Percentiles rank a stretch among this genome's conserved stretches.
phyloP scores from a whole-genome alignment of 1,284 basidiomycete species.

The Pholiota adiposa region DNA sequence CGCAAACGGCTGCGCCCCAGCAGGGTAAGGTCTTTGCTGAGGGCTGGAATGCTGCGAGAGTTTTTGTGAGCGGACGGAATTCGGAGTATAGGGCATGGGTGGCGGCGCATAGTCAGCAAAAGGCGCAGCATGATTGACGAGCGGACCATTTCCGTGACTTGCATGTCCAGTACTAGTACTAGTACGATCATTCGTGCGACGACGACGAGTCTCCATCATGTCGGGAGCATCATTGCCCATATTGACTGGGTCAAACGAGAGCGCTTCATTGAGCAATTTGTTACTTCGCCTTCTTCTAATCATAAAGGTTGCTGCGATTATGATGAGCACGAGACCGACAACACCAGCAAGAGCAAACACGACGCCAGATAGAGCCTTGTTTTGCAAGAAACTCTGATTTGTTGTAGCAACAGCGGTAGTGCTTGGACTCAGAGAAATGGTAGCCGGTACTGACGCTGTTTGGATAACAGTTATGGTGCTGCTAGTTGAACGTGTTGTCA shows the following conservation, averaged over 20 bases:
- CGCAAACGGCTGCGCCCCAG: background rate
- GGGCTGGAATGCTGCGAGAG: background rate
- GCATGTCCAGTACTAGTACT: constrained; percentile 41
- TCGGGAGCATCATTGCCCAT: constrained; percentile 20
- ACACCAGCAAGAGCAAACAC: constrained; percentile 62
- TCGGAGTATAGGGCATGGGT: constrained; percentile 12
- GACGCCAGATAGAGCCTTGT: constrained; percentile 61
- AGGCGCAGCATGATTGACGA: constrained; percentile 9
- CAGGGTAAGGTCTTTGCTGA: background rate
- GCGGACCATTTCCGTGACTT: constrained; percentile 20
- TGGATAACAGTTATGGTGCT: constrained; percentile 22
- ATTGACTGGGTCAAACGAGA: constrained; percentile 54
- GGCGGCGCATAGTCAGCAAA: constrained; percentile 18
- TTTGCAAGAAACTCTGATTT: constrained; percentile 54
- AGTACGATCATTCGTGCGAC: constrained; percentile 37
- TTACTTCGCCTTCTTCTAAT: constrained; percentile 54
- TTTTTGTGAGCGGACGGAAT: constrained; percentile 1
- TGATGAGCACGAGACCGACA: constrained; percentile 49
- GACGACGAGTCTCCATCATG: constrained; percentile 27
- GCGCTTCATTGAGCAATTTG: constrained; percentile 50
- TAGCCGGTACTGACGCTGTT: constrained; percentile 9
- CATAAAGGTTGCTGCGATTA: constrained; percentile 47
- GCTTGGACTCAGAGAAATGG: constrained; percentile 17
- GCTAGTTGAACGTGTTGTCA: constrained; percentile 1
- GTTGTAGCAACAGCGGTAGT: constrained; percentile 20